Conservation (phyloP, 192 early-diverging fungal species). For the Borealophlyctis nickersoniae region DNA sequence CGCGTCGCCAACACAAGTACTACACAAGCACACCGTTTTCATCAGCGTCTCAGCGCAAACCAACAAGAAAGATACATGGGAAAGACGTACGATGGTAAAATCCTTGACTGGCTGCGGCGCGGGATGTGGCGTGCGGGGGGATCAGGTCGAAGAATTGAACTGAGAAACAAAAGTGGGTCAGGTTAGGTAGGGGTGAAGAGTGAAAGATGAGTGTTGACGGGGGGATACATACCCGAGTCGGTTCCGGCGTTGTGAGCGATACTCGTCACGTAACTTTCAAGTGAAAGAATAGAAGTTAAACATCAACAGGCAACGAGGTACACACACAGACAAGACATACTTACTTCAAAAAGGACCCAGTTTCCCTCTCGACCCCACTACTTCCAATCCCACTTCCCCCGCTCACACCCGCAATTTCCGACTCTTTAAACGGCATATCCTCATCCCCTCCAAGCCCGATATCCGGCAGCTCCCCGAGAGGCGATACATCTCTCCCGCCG, state of each 20-base stretch:
- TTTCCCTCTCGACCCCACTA: conserved; percentile 3
- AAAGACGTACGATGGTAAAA: conserved; percentile 22
- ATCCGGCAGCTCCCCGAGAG: conserved; percentile 12
- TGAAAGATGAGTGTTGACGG: neutral
- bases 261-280: conserved; percentile 19
- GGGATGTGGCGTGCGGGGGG: conserved; percentile 1
- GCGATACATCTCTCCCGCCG: neutral
- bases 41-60: too few relatives aligned
- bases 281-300: neutral
- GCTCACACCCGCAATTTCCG: conserved; percentile 1
- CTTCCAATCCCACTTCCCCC: too few relatives aligned
- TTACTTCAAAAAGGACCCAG: conserved; percentile 11
- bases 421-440: neutral
- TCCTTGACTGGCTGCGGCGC: conserved; percentile 12
- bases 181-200: neutral
- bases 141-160: conserved; percentile 25
- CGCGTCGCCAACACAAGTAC: conserved; percentile 11
- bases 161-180: neutral
- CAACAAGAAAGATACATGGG: neutral
- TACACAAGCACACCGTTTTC: too few relatives aligned
- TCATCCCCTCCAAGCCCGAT: neutral
- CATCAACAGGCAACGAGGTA: neutral
- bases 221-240: conserved; percentile 6
- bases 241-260: conserved; percentile 6
- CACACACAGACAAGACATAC: neutral